Base-by-base conservation (phyloP, 345 rosid genomes). In the Hypericum perforatum region DNA sequence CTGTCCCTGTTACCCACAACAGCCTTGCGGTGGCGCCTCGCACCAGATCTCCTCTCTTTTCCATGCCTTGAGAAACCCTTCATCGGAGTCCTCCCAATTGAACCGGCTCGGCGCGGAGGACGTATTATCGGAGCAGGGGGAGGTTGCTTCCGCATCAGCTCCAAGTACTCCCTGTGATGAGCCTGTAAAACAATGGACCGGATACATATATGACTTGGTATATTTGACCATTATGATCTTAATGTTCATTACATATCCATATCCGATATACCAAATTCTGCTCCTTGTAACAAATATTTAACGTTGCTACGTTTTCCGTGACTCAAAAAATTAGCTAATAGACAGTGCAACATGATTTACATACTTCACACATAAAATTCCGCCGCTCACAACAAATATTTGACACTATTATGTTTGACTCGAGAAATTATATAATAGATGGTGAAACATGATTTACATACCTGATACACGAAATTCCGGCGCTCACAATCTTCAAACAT, bases 401-500 rank as follows among this genome's bases (percentile, higher is more conserved):
- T 22, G 4, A 22, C 32, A 22, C 32, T 22, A 22, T 4, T 22
- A 4, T 22, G 32, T 22, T 22, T 22, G 32, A 22, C 32, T 22
- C 32, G 32, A 4, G 4, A 22, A 22, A 22, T 22, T 22, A 22
- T 1, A 1, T 22, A 22, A 22, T 22, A 22, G 32, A 22, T 22
- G 14, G 37, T 37, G 55, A 54, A 10, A 16, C 46, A 47, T 7
- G 29, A 40, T 7, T 22, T 54, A 45, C 37, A 43, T 68, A 89
- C 97, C 97, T 89, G 94, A 65, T 78, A 66, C 54, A 89, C 95
- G 58, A 89, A 89, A 61, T 86, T 89, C 40, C 95, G 85, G 65
- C 97, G 78, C 65, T 89, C 97, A 45, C 97, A 89, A 58, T 89
- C 97, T 70, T 83, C 53, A 67, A 89, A 86, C 95, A 86, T 89